phyloP scores from a whole-genome alignment of 768 basidiomycete genomes.

The Rhizopogon salebrosus region DNA sequence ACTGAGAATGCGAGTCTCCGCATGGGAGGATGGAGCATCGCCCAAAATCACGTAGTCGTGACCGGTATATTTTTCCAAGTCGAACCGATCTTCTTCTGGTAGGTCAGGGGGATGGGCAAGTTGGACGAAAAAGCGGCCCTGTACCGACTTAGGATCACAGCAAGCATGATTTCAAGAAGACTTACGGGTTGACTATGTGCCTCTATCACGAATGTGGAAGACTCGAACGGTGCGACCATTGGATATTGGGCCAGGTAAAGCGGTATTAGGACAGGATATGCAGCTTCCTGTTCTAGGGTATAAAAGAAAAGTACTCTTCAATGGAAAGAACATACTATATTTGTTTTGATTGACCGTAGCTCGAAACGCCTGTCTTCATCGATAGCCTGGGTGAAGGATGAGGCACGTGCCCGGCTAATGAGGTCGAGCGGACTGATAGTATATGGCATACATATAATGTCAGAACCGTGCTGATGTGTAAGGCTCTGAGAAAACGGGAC shows the following conservation, averaged over 20 bases:
- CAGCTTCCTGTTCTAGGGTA: constrained; percentile 39
- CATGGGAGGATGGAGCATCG: constrained; percentile 3
- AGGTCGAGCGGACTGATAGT: constrained; percentile 47
- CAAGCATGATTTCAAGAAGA: background rate
- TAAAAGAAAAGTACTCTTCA: constrained; percentile 1
- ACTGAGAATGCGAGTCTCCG: constrained; percentile 12
- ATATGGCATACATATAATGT: constrained; percentile 55
- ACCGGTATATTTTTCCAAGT: constrained; percentile 1
- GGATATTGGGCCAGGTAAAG: constrained; percentile 55
- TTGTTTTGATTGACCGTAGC: constrained; percentile 38
- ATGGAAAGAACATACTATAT: constrained; percentile 34
- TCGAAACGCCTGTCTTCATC: constrained; percentile 35
- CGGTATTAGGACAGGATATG: constrained; percentile 61
- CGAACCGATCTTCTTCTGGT: background rate
- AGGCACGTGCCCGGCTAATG: constrained; percentile 30
- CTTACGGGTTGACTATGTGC: constrained; percentile 24
- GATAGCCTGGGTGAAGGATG: constrained; percentile 31
- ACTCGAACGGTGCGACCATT: constrained; percentile 19
- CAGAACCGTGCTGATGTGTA: constrained; percentile 39
- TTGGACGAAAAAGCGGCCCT: constrained; percentile 24
- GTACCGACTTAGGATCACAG: background rate
- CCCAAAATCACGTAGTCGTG: constrained; percentile 2
- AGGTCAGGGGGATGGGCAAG: constrained; percentile 12
- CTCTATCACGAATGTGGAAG: constrained; percentile 23
- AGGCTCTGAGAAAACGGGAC: constrained; percentile 47